Conservation (phyloP, 2,329 filamentous ascomycete species). For the Colletotrichum navitas region DNA sequence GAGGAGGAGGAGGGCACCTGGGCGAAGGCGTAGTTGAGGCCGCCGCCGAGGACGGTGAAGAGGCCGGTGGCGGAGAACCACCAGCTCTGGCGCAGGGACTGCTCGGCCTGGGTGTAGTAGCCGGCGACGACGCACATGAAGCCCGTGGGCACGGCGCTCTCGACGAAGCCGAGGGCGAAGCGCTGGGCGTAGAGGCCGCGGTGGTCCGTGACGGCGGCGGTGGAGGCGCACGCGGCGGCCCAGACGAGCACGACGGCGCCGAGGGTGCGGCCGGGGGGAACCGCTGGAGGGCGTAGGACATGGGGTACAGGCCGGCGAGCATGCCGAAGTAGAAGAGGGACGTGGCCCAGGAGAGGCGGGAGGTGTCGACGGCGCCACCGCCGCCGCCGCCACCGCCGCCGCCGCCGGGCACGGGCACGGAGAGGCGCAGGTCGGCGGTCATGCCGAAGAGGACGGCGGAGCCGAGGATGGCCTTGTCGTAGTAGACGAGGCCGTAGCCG, state of each 20-base stretch:
- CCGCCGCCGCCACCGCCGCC: slow-evolving; percentile 51
- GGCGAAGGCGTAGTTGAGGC: slow-evolving; percentile 76
- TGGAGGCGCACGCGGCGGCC: slow-evolving; percentile 76
- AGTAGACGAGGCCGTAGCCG: slow-evolving; percentile 60
- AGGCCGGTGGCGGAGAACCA: slow-evolving; percentile 74
- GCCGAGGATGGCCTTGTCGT: slow-evolving; percentile 77
- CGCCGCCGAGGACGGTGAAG: slow-evolving; percentile 73
- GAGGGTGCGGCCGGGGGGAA: slow-evolving; percentile 75
- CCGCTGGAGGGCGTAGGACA: slow-evolving; percentile 77
- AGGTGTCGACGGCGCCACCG: slow-evolving; percentile 67
- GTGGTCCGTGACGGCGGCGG: slow-evolving; percentile 74
- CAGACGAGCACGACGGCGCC: slow-evolving; percentile 74
- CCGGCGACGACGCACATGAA: slow-evolving; percentile 74
- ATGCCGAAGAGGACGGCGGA: slow-evolving; percentile 81
- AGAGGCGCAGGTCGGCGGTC: slow-evolving; percentile 75
- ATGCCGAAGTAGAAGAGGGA: slow-evolving; percentile 86
- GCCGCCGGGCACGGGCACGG: slow-evolving; percentile 62
- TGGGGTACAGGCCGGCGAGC: slow-evolving; percentile 79
- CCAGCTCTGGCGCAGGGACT: slow-evolving; percentile 73
- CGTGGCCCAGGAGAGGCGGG: slow-evolving; percentile 80
- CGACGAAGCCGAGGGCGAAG: slow-evolving; percentile 73
- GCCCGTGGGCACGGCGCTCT: slow-evolving; percentile 73
- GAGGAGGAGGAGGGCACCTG: slow-evolving; percentile 58
- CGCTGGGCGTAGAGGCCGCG: slow-evolving; percentile 75
- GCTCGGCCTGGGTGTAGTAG: slow-evolving; percentile 75